Evolutionary conservation across 495 filamentous ascomycete species (phyloP), one percentile per base, ranked within the genome.

Genomic region (Choiromyces venosus): DNA sequence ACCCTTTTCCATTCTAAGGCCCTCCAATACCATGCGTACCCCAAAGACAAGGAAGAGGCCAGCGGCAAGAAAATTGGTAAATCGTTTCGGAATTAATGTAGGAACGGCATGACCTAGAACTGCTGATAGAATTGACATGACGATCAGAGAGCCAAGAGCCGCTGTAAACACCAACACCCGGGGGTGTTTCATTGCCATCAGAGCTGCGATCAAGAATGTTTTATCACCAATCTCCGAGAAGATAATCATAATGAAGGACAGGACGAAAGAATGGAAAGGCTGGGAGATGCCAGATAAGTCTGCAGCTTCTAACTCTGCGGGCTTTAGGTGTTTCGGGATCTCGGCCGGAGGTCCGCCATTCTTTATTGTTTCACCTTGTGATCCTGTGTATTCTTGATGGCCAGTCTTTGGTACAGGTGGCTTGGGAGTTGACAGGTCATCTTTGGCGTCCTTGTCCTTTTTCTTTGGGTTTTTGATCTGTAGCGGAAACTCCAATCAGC

Each of bases 131-230:
- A 98, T 87, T 0, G 96, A 97, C 95, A 99, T 99, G 81, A 89
- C 87, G 69, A 96, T 88, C 68, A 99, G 84, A 35, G 95, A 96
- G 74, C 89, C 86, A 78, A 98, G 93, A n/a, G 95, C 95, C 8
- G 95, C 93, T 10, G 92, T 89, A 84, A 98, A 99, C 61, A 99
- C 96, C 18, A 97, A 86, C 70, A 97, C 82, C 40, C 94, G 92
- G 64, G 95, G 91, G 81, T 99, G 94, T 77, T 97, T 93, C 95
- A 99, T 99, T 2, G 95, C 95, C 95, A 99, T 99, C 33, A 99
- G 87, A 36, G 95, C 95, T 19, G 95, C 95, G 64, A 99, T 93
- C 56, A 99, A 86, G 84, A 99, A 99, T 0, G 95, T 99, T 83
- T 99, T 99, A 87, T 99, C 95, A 73, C 95, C 95, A 81, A 99